Conservation (phyloP, 805 yeast genomes). For the Wickerhamiella siamensis region DNA sequence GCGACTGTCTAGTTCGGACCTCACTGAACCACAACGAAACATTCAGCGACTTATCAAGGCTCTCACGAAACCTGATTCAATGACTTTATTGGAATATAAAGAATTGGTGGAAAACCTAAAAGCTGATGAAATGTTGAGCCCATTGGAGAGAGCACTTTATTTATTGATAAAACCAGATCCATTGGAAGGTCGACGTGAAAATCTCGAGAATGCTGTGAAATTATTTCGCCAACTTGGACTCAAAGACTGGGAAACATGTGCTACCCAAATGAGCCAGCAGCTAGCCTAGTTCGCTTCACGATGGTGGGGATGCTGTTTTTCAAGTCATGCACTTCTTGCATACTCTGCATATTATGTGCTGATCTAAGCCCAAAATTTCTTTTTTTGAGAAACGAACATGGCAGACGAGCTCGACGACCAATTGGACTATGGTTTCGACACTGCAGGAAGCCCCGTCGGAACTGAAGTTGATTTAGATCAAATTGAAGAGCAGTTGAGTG, state of each 20-base stretch:
- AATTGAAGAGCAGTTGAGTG: conserved; percentile 1
- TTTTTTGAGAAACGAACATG: conserved; percentile 2
- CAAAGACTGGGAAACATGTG: not conserved
- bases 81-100: not conserved
- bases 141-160: not conserved
- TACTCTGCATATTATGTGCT: too few species aligned
- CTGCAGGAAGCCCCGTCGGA: conserved; percentile 18
- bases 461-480: conserved; percentile 23
- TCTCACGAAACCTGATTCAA: not conserved
- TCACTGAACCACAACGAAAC: not conserved
- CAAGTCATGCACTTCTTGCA: too few species aligned
- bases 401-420: conserved; percentile 77
- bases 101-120: not conserved
- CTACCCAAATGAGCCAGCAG: too few species aligned
- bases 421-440: conserved; percentile 42
- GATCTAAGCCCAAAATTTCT: not conserved
- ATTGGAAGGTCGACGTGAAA: not conserved
- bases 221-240: not conserved
- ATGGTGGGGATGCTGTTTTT: too few species aligned
- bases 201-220: not conserved
- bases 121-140: not conserved
- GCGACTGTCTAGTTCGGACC: not conserved
- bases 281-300: too few species aligned
- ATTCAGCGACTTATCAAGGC: not conserved
- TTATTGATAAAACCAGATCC: not conserved